Percentiles rank a stretch among this genome's conserved stretches.
phyloP scores from a whole-genome alignment of 2,329 filamentous ascomycete genomes.

The Fusarium nelsonii region DNA sequence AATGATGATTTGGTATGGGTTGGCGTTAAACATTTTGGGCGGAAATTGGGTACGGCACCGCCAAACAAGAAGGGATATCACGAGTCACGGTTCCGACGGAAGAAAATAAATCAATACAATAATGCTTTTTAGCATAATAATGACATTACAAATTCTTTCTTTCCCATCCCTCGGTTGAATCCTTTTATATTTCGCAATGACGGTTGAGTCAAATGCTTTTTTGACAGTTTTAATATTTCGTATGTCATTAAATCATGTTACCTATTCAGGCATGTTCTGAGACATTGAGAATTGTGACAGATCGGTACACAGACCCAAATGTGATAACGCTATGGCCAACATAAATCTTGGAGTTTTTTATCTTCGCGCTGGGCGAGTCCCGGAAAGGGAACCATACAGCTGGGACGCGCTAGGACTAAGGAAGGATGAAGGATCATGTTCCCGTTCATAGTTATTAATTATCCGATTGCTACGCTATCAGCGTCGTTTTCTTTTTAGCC shows the following conservation, averaged over 20 bases:
- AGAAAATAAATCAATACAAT: slow-evolving; percentile 7
- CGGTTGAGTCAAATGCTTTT: not conserved
- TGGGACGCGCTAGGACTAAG: slow-evolving; percentile 4
- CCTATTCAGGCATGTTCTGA: not conserved
- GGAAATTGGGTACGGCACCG: slow-evolving; percentile 12
- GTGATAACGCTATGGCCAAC: slow-evolving; percentile 1
- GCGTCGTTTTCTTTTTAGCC: slow-evolving; percentile 8
- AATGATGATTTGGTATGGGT: slow-evolving; percentile 14
- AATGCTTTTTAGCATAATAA: slow-evolving; percentile 2
- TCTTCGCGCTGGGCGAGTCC: not conserved
- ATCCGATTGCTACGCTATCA: not conserved
- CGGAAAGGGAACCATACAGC: slow-evolving; percentile 6
- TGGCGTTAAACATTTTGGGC: slow-evolving; percentile 28
- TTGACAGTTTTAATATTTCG: not conserved
- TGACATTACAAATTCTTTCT: not conserved
- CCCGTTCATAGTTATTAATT: slow-evolving; percentile 6
- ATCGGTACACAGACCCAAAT: not conserved
- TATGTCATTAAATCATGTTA: not conserved
- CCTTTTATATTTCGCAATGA: not conserved
- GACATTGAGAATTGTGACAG: not conserved
- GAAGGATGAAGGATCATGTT: slow-evolving; percentile 2
- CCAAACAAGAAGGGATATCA: slow-evolving; percentile 8
- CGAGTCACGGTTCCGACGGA: not conserved
- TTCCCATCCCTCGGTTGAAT: not conserved
- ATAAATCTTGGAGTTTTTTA: not conserved